Conservation (phyloP, 306 rosid genomes). For the Sindora glabra region DNA sequence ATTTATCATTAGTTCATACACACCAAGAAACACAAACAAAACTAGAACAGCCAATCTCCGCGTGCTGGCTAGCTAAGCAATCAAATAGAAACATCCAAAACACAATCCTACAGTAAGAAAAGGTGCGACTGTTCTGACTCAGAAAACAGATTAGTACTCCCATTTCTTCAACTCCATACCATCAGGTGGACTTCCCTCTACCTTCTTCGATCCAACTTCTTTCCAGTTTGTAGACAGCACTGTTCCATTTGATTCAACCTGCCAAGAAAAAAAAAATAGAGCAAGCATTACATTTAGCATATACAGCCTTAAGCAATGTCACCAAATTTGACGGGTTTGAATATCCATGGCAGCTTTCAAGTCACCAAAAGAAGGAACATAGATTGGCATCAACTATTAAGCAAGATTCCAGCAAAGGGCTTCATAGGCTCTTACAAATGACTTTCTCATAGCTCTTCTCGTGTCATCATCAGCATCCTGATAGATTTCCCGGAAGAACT, state of each 20-base stretch:
- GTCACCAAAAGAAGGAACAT: background rate
- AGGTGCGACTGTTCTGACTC: background rate
- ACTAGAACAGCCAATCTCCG: background rate
- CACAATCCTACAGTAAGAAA: slow-evolving; percentile 18
- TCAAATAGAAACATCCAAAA: slow-evolving; percentile 4
- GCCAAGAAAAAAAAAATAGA: background rate
- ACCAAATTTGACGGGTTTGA: background rate
- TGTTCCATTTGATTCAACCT: slow-evolving; percentile 92
- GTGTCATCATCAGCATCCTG: slow-evolving; percentile 94
- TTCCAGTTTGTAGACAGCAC: slow-evolving; percentile 96
- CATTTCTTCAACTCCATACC: slow-evolving; percentile 96
- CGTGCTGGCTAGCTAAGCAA: background rate
- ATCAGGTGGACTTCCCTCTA: slow-evolving; percentile 94
- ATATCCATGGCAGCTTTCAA: background rate
- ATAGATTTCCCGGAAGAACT: slow-evolving; percentile 79
- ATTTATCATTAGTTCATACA: background rate
- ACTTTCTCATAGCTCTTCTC: slow-evolving; percentile 84
- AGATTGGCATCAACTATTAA: background rate
- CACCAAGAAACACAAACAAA: background rate
- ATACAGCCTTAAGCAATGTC: background rate
- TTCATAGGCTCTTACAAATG: slow-evolving; percentile 54
- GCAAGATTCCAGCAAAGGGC: background rate
- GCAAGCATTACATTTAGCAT: background rate
- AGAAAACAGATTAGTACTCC: slow-evolving; percentile 40
- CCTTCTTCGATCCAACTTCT: slow-evolving; percentile 88